A percentile compares a stretch with the other conserved stretches of the same genome.
Evolutionary conservation across 1,139 yeast species (phyloP).

Genomic region (Scheffersomyces stambukii): DNA sequence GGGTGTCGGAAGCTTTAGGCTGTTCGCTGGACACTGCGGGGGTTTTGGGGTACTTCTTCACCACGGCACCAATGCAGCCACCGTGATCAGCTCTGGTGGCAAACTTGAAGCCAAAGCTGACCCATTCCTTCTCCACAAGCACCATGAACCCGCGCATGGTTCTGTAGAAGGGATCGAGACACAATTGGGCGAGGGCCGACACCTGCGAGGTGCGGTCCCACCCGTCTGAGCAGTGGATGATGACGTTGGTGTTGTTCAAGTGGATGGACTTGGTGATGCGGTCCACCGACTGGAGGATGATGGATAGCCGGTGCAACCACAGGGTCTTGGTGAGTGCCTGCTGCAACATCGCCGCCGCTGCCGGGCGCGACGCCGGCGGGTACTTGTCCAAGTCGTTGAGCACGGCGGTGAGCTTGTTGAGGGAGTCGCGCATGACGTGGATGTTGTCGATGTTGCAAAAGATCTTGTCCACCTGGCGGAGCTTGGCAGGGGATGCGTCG

Average conservation of each 20-base stretch:
- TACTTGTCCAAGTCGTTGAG: slow-evolving; percentile 65
- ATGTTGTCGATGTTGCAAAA: slow-evolving; percentile 92
- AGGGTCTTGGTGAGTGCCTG: slow-evolving; percentile 57
- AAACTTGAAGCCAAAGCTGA: slow-evolving; percentile 89
- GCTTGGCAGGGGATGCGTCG: slow-evolving; percentile 2
- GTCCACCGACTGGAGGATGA: slow-evolving; percentile 73
- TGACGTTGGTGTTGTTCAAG: slow-evolving; percentile 73
- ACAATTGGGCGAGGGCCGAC: slow-evolving; percentile 76
- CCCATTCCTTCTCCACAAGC: slow-evolving; percentile 91
- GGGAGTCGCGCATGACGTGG: slow-evolving; percentile 89
- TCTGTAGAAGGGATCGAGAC: slow-evolving; percentile 86
- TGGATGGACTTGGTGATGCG: slow-evolving; percentile 76
- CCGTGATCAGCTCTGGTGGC: slow-evolving; percentile 79
- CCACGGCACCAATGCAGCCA: slow-evolving; percentile 42
- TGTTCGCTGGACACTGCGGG: slow-evolving; percentile 6
- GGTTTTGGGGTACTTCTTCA: slow-evolving; percentile 17
- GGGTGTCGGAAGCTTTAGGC: slow-evolving; percentile 12
- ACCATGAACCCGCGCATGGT: slow-evolving; percentile 84
- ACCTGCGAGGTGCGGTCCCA: slow-evolving; percentile 97
- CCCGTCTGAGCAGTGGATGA: slow-evolving; percentile 95
- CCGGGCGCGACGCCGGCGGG: slow-evolving; percentile 19
- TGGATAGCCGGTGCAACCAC: slow-evolving; percentile 74
- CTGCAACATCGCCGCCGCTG: slow-evolving; percentile 27
- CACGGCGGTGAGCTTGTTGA: slow-evolving; percentile 57
- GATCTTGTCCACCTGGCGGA: slow-evolving; percentile 47